Percentiles rank a stretch among this genome's conserved stretches.
Conservation (phyloP, 192 early-diverging fungal genomes). For the Geranomyces michiganensis region DNA sequence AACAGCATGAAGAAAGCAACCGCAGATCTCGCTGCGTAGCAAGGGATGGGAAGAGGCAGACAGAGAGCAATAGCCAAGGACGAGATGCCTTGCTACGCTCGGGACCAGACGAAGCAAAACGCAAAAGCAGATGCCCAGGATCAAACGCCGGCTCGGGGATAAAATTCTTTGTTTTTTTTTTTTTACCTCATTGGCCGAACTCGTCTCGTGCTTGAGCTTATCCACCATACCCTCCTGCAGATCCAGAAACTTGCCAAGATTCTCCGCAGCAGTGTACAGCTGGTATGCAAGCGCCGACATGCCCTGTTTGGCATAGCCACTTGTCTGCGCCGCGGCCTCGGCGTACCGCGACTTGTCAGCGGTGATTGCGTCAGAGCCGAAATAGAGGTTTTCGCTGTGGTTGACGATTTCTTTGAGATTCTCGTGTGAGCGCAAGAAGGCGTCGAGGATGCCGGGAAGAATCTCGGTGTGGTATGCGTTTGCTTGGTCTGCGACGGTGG, state of each 20-base stretch:
- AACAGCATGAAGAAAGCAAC: too few species aligned
- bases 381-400: slow-evolving; percentile 26
- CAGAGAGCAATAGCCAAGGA: too few species aligned
- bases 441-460: slow-evolving; percentile 17
- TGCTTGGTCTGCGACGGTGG: background rate
- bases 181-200: slow-evolving; percentile 2
- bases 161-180: background rate
- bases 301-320: slow-evolving; percentile 30
- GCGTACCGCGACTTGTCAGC: slow-evolving; percentile 22
- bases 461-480: slow-evolving; percentile 17
- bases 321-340: slow-evolving; percentile 15
- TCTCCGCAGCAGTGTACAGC: slow-evolving; percentile 26
- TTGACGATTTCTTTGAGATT: slow-evolving; percentile 34
- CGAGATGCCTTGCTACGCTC: too few species aligned
- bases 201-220: slow-evolving; percentile 1
- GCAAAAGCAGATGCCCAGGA: too few species aligned
- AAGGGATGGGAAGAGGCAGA: too few species aligned
- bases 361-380: slow-evolving; percentile 20
- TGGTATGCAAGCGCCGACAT: slow-evolving; percentile 27
- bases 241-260: slow-evolving; percentile 19
- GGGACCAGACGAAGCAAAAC: too few species aligned
- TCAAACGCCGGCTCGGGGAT: too few species aligned
- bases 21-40: too few species aligned
- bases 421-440: slow-evolving; percentile 26
- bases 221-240: slow-evolving; percentile 21